phyloP scores from a whole-genome alignment of 73 alveolate genomes.

The Paramecium tetraurelia region DNA sequence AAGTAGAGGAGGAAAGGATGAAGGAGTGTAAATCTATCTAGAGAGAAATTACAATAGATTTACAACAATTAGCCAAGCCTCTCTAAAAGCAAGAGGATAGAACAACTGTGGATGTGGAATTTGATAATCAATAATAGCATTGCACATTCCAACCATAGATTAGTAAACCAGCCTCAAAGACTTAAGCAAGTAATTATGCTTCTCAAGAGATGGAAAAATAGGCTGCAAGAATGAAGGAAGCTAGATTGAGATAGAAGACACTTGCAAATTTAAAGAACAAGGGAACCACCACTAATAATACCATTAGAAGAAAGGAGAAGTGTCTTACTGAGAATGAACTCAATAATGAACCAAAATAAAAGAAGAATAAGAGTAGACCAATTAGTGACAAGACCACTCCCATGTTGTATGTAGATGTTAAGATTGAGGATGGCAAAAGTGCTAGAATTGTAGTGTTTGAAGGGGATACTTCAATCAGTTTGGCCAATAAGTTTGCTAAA shows the following conservation, averaged over 20 bases:
- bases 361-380: conserved; percentile 65
- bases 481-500: conserved; percentile 87
- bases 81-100: conserved; percentile 13
- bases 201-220: neutral
- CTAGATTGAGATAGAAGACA: conserved; percentile 23
- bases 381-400: conserved; percentile 65
- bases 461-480: conserved; percentile 88
- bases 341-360: conserved; percentile 48
- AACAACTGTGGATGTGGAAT: conserved; percentile 38
- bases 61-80: conserved; percentile 15
- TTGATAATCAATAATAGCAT: neutral
- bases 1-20: conserved; percentile 19
- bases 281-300: conserved; percentile 40
- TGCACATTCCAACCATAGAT: conserved; percentile 28
- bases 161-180: neutral
- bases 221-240: conserved; percentile 36
- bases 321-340: neutral
- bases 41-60: conserved; percentile 8
- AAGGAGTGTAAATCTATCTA: conserved; percentile 4
- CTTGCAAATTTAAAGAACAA: neutral
- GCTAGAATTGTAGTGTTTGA: conserved; percentile 91
- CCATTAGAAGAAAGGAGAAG: conserved; percentile 13
- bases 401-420: conserved; percentile 89
- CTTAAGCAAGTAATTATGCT: neutral
- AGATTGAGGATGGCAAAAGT: conserved; percentile 86